Percentiles rank a stretch among this genome's conserved stretches.
phyloP scores from a whole-genome alignment of 441 rosid species.

The Adansonia gregorii region DNA sequence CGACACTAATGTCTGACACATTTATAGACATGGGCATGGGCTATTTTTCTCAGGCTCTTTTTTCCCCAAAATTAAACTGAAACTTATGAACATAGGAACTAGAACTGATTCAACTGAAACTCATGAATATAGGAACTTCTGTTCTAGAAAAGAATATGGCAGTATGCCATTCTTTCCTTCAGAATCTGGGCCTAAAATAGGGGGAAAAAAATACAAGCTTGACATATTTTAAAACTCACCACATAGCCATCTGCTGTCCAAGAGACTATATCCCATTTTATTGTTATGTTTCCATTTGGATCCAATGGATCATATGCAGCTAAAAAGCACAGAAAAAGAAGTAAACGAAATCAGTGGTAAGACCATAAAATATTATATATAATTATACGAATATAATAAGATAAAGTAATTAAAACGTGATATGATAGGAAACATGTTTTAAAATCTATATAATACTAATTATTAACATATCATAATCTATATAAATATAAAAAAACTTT shows the following conservation, averaged over 20 bases:
- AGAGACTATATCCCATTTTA: conserved; percentile 77
- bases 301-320: conserved; percentile 74
- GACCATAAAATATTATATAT: too few species aligned
- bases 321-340: conserved; percentile 31
- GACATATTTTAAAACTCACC: conserved; percentile 37
- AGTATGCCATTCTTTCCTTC: background rate
- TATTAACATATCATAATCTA: too few species aligned
- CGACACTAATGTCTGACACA: too few species aligned
- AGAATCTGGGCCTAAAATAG: background rate
- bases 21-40: too few species aligned
- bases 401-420: too few species aligned
- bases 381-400: too few species aligned
- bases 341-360: background rate
- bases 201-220: background rate
- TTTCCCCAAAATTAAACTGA: too few species aligned
- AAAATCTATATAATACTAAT: too few species aligned
- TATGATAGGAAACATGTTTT: too few species aligned
- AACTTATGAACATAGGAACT: too few species aligned
- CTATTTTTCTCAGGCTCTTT: too few species aligned
- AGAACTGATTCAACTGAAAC: too few species aligned
- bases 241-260: conserved; percentile 79
- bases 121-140: background rate
- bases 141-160: background rate
- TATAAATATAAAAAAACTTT: background rate
- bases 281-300: conserved; percentile 69